A percentile compares a stretch with the other conserved stretches of the same genome.
Conservation (phyloP, 2,329 filamentous ascomycete genomes). For the Scedosporium dehoogii region DNA sequence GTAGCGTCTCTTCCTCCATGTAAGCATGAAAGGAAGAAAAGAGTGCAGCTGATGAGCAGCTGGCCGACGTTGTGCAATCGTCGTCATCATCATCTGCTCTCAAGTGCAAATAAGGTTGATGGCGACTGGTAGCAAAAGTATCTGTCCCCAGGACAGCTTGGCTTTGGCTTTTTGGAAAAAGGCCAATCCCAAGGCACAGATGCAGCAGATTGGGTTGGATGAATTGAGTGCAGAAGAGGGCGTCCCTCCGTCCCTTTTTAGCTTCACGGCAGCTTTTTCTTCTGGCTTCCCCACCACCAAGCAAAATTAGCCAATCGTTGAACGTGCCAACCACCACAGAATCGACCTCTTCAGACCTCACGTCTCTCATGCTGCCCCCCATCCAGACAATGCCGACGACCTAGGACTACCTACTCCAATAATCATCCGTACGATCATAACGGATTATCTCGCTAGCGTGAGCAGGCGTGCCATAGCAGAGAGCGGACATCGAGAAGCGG, state of each 20-base stretch:
- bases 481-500: background rate
- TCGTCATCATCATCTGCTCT: too few relatives aligned
- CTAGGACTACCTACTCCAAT: background rate
- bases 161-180: too few relatives aligned
- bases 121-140: too few relatives aligned
- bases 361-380: background rate
- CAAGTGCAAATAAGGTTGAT: too few relatives aligned
- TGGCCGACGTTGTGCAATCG: background rate
- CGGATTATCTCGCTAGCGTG: too few relatives aligned
- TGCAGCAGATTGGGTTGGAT: too few relatives aligned
- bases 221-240: too few relatives aligned
- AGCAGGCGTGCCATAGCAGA: background rate
- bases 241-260: background rate
- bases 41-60: conserved; percentile 1
- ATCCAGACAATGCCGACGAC: background rate
- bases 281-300: background rate
- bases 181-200: too few relatives aligned
- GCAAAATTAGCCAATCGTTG: background rate
- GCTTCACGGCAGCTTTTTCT: background rate
- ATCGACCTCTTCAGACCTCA: background rate
- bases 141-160: too few relatives aligned
- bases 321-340: background rate
- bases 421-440: too few relatives aligned
- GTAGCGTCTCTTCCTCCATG: too few relatives aligned
- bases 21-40: background rate